Conservation (phyloP, 345 rosid genomes). For the Alliaria petiolata region DNA sequence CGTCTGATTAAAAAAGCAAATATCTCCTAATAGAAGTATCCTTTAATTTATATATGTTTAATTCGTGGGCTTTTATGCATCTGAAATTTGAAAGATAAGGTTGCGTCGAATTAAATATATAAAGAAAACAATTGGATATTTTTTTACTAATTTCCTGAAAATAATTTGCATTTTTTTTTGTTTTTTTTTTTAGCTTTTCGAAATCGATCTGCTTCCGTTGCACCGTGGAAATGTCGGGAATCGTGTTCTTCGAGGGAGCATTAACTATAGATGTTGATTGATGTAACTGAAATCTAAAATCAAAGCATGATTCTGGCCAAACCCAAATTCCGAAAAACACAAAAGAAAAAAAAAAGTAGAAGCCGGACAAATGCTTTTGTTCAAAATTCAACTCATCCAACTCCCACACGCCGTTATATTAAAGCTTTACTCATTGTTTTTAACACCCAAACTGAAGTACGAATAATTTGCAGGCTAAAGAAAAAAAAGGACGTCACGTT, state of each 20-base stretch:
- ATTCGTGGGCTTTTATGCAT: background rate
- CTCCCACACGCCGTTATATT: background rate
- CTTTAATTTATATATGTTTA: background rate
- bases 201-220: background rate
- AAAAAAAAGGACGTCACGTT: background rate
- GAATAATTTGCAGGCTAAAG: background rate
- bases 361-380: constrained; percentile 8
- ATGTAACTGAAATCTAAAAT: constrained; percentile 24
- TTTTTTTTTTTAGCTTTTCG: background rate
- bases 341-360: background rate
- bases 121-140: background rate
- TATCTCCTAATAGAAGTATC: no score
- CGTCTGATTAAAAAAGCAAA: no score
- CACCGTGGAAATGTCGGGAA: constrained; percentile 17
- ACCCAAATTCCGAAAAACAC: constrained; percentile 4
- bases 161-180: background rate
- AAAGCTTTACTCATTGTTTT: background rate
- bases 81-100: constrained; percentile 1
- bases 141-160: background rate
- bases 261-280: constrained; percentile 30
- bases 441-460: background rate
- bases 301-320: constrained; percentile 21
- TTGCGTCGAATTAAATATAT: background rate
- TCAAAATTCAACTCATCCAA: constrained; percentile 4
- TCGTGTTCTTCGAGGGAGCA: constrained; percentile 29